Percentiles rank a stretch among this genome's conserved stretches.
Conservation (phyloP, 1,139 yeast species). For the Nadsonia starkeyi-henricii region DNA sequence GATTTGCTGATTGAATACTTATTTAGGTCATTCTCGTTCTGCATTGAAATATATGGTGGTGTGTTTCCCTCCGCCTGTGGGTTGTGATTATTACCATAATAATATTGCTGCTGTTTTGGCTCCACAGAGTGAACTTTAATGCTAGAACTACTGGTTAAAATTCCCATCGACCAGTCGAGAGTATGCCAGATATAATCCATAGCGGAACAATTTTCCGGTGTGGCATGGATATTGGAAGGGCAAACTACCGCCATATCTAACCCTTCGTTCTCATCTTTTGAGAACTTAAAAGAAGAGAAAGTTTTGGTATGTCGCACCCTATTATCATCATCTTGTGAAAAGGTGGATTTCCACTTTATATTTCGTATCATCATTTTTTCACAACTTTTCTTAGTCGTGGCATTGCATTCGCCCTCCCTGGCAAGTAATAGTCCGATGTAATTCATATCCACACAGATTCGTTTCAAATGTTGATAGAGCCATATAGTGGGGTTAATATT, state of each 20-base stretch:
- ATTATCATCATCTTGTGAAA: background rate
- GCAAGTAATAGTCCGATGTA: conserved; percentile 4
- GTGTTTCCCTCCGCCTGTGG: background rate
- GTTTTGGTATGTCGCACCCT: background rate
- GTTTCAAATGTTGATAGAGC: conserved; percentile 6
- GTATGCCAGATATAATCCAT: conserved; percentile 7
- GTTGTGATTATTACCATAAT: no score
- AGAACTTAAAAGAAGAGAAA: background rate
- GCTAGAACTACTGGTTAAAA: conserved; percentile 1
- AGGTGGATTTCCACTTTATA: background rate
- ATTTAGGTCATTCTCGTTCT: conserved; percentile 1
- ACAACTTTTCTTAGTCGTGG: background rate
- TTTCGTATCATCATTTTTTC: background rate
- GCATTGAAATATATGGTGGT: background rate
- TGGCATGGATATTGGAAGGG: conserved; percentile 1
- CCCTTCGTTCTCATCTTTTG: background rate
- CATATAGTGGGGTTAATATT: conserved; percentile 3
- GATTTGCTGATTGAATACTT: conserved; percentile 1
- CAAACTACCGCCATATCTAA: background rate
- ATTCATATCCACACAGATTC: conserved; percentile 6
- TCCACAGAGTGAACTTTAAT: background rate
- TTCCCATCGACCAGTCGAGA: conserved; percentile 5
- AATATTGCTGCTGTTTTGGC: background rate
- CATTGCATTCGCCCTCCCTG: conserved; percentile 3
- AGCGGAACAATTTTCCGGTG: conserved; percentile 5